Conservation (phyloP, 2,329 filamentous ascomycete genomes). For the Aureobasidium musti region DNA sequence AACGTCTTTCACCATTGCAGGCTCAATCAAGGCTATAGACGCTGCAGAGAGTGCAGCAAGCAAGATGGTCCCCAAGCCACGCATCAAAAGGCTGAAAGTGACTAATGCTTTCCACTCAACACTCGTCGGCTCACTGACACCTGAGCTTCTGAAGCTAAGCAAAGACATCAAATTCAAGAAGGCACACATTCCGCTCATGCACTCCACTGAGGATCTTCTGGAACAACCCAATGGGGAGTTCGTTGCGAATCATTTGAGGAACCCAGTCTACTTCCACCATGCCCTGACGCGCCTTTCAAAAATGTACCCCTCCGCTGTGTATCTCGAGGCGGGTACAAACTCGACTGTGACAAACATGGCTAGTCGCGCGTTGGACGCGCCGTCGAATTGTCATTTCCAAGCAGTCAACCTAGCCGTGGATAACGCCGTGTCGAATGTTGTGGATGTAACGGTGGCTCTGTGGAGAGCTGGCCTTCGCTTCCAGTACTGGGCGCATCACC, state of each 20-base stretch:
- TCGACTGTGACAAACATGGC: background rate
- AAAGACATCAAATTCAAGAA: background rate
- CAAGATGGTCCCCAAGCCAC: no score
- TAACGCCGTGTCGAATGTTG: no score
- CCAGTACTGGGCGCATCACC: no score
- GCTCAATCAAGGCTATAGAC: background rate
- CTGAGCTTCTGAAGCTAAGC: background rate
- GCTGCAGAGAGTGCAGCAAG: background rate
- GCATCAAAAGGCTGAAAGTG: background rate
- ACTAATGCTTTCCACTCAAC: background rate
- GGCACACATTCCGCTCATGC: background rate
- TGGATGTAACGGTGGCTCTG: no score
- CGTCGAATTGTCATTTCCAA: no score
- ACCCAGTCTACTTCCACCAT: background rate
- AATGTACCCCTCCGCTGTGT: background rate
- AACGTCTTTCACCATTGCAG: background rate
- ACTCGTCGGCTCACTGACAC: background rate
- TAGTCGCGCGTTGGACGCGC: background rate
- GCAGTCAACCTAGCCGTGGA: no score
- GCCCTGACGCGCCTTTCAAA: background rate
- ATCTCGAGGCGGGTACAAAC: background rate
- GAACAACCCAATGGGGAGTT: no score
- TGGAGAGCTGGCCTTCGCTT: no score
- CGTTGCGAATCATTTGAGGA: background rate
- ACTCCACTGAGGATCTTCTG: no score